These are phyloP conservation scores for Setaria viridis DNA, from an alignment of 202 grass and related monocot genomes.

Conservation along the genomic window DNA sequence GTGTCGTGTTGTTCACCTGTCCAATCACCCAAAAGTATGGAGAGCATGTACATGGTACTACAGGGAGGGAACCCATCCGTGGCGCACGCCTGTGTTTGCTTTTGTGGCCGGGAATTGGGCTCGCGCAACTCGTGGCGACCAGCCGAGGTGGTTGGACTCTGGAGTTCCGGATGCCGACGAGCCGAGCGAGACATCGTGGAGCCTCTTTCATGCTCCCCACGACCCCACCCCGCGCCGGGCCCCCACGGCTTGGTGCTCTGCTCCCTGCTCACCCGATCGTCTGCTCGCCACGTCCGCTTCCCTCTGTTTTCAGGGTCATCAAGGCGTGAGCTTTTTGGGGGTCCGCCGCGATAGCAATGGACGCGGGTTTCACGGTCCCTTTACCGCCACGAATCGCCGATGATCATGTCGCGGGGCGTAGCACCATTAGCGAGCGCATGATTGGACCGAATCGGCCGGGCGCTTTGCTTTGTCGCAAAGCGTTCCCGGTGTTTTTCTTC, in stretches of 20 bases:
- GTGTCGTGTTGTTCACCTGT: not conserved
- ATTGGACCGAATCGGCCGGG: not conserved
- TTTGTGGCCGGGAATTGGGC: slow-evolving; percentile 9
- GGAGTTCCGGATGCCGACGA: not conserved
- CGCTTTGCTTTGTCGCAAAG: not conserved
- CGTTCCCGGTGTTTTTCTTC: too few species aligned
- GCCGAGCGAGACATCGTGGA: not conserved
- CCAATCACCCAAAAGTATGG: not conserved
- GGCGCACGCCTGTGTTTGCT: not conserved
- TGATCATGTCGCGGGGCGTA: not conserved
- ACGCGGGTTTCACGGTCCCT: not conserved
- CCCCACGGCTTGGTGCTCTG: too few species aligned
- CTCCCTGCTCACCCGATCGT: too few species aligned
- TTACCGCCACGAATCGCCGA: not conserved
- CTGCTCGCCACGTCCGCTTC: too few species aligned
- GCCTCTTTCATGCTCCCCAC: too few species aligned
- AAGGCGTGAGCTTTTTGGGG: too few species aligned
- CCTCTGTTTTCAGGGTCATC: too few species aligned
- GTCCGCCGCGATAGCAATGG: not conserved
- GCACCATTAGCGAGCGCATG: not conserved
- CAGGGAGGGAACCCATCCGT: not conserved
- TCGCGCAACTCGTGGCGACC: too few species aligned
- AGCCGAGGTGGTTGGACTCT: too few species aligned
- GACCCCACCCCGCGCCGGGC: too few species aligned
- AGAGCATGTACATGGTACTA: not conserved